Evolutionary conservation across 23 red algal genomes (phyloP).

Genomic region (Gracilariopsis chorda): DNA sequence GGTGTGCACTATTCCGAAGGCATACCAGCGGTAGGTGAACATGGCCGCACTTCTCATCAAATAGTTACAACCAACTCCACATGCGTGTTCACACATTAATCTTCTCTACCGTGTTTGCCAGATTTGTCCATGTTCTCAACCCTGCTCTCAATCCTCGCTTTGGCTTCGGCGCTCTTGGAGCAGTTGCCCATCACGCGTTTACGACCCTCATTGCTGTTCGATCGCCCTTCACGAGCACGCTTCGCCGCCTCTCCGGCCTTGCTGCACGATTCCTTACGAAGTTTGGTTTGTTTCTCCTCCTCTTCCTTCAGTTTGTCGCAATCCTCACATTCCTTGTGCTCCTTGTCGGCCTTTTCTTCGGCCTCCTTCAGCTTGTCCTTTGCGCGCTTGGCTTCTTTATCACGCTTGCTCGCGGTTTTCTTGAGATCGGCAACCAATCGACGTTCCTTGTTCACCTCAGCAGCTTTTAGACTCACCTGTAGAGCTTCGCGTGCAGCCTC

Average conservation of each 20-base stretch:
- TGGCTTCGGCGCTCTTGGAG: background rate
- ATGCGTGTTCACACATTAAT: too few relatives aligned
- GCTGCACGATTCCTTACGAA: background rate
- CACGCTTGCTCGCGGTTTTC: background rate
- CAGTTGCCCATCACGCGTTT: background rate
- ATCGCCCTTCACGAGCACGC: background rate
- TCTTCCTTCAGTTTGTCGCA: background rate
- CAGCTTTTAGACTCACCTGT: background rate
- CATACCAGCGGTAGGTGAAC: too few relatives aligned
- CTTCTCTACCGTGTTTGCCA: too few relatives aligned
- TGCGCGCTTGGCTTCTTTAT: background rate
- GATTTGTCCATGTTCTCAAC: too few relatives aligned
- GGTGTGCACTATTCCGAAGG: too few relatives aligned
- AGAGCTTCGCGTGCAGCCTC: background rate
- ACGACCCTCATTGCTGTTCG: background rate
- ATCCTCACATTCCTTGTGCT: background rate
- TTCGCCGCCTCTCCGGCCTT: background rate
- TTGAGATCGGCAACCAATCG: background rate
- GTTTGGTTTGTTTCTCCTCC: background rate
- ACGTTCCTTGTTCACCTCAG: background rate
- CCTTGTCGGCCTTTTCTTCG: background rate
- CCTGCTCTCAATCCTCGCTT: too few relatives aligned
- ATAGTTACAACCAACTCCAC: too few relatives aligned
- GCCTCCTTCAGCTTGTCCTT: background rate
- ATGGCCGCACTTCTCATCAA: too few relatives aligned